These are phyloP conservation scores for Protomyces inouyei DNA, from an alignment of 1,139 yeast genomes.

Conservation along the genomic window DNA sequence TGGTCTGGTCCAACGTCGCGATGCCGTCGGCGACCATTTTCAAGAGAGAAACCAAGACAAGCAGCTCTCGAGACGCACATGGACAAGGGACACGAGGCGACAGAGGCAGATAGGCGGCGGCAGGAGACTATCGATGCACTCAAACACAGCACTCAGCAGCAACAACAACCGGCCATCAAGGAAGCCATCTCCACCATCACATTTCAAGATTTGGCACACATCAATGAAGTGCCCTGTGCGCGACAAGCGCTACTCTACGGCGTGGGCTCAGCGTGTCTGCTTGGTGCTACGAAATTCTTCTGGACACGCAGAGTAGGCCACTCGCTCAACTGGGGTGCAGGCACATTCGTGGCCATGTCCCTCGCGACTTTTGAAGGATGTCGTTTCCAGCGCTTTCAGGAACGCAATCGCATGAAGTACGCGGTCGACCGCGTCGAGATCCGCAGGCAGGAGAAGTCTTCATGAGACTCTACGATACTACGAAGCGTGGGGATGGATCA, in stretches of 20 bases:
- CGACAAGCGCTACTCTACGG: slow-evolving; percentile 17
- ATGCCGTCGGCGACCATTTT: not conserved
- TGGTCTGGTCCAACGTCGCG: not conserved
- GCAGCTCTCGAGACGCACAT: not conserved
- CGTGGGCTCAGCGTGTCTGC: not conserved
- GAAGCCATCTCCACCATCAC: slow-evolving; percentile 17
- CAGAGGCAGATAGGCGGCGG: slow-evolving; percentile 20
- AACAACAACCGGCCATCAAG: slow-evolving; percentile 4
- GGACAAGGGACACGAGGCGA: slow-evolving; percentile 25
- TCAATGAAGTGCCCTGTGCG: slow-evolving; percentile 24
- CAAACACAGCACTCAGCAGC: slow-evolving; percentile 1
- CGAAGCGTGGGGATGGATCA: not conserved
- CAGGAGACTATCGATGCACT: slow-evolving; percentile 11
- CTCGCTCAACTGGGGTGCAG: slow-evolving; percentile 25
- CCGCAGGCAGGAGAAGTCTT: slow-evolving; percentile 8
- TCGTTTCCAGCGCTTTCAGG: slow-evolving; percentile 21
- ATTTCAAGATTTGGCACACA: slow-evolving; percentile 7
- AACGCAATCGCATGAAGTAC: slow-evolving; percentile 23
- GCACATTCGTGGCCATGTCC: slow-evolving; percentile 15
- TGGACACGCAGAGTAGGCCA: slow-evolving; percentile 8
- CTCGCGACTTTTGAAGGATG: slow-evolving; percentile 22
- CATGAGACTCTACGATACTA: not conserved
- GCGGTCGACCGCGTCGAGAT: slow-evolving; percentile 25
- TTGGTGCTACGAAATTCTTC: slow-evolving; percentile 19
- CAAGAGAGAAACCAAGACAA: not conserved